A percentile compares a stretch with the other conserved stretches of the same genome.
Evolutionary conservation across 495 filamentous ascomycete genomes (phyloP).

Genomic region (Friedmanniomyces simplex): DNA sequence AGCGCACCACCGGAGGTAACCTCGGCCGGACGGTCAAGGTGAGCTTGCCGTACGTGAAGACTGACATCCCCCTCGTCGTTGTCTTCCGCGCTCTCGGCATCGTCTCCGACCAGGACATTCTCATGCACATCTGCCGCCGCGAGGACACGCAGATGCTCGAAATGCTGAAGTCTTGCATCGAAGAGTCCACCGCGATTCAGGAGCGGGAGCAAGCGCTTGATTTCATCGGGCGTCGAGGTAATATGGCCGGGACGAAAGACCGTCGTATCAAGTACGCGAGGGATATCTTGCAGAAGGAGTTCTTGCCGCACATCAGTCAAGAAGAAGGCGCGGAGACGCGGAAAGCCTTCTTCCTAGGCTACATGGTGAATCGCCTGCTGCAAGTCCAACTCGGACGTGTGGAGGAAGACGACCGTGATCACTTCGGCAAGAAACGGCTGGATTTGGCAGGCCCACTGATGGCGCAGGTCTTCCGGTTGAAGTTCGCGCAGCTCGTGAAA

Average conservation of each 20-base stretch:
- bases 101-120: constrained; percentile 94
- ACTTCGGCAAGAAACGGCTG: constrained; percentile 97
- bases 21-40: constrained; percentile 82
- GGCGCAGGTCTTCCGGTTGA: constrained; percentile 79
- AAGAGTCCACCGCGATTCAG: constrained; percentile 92
- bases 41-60: constrained; percentile 84
- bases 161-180: constrained; percentile 90
- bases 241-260: constrained; percentile 64
- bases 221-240: constrained; percentile 86
- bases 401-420: constrained; percentile 93
- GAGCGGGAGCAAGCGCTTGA: constrained; percentile 92
- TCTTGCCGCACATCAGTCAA: constrained; percentile 93
- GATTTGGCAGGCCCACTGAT: constrained; percentile 91
- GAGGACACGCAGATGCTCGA: constrained; percentile 96
- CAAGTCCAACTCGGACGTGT: constrained; percentile 83
- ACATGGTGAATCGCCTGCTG: constrained; percentile 93
- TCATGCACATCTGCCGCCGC: constrained; percentile 91
- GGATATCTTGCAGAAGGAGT: constrained; percentile 93
- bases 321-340: constrained; percentile 90
- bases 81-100: constrained; percentile 94
- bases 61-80: constrained; percentile 83
- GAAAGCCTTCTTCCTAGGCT: constrained; percentile 97
- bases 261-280: constrained; percentile 83
- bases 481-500: constrained; percentile 76
- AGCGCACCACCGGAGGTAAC: constrained; percentile 48